phyloP scores from a whole-genome alignment of 2,329 filamentous ascomycete genomes.

The Fusarium praegraminearum region DNA sequence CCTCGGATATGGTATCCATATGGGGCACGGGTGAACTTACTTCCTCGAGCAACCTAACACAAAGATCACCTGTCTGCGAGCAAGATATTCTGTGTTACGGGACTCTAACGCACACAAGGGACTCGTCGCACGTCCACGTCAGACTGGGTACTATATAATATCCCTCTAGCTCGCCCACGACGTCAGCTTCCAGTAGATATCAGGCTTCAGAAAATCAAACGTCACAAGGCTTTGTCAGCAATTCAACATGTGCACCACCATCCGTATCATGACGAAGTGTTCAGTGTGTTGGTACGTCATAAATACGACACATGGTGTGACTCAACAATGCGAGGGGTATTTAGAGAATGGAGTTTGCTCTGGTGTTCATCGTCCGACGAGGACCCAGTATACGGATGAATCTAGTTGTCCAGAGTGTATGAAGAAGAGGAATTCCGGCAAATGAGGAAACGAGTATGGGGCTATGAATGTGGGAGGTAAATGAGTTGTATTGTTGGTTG shows the following conservation, averaged over 20 bases:
- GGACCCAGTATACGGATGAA: neutral
- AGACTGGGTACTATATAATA: neutral
- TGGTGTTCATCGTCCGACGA: neutral
- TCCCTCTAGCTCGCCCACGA: neutral
- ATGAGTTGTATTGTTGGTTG: neutral
- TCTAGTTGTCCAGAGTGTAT: neutral
- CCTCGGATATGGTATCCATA: neutral
- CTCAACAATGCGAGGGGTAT: neutral
- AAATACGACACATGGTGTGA: constrained; percentile 1
- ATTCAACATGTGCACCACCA: neutral
- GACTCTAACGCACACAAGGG: neutral
- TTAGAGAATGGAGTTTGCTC: neutral
- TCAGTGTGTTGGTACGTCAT: constrained; percentile 3
- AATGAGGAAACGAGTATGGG: neutral
- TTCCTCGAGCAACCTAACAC: neutral
- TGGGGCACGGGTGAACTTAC: neutral
- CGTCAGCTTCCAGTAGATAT: neutral
- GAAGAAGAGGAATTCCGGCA: neutral
- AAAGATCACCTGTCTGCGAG: neutral
- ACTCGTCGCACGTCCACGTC: neutral
- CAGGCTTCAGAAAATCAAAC: neutral
- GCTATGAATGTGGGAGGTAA: neutral
- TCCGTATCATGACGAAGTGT: neutral
- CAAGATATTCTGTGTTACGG: neutral
- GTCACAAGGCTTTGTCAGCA: neutral